Conservation (phyloP, 352 stramenopile genomes). For the Phytophthora multivora region DNA sequence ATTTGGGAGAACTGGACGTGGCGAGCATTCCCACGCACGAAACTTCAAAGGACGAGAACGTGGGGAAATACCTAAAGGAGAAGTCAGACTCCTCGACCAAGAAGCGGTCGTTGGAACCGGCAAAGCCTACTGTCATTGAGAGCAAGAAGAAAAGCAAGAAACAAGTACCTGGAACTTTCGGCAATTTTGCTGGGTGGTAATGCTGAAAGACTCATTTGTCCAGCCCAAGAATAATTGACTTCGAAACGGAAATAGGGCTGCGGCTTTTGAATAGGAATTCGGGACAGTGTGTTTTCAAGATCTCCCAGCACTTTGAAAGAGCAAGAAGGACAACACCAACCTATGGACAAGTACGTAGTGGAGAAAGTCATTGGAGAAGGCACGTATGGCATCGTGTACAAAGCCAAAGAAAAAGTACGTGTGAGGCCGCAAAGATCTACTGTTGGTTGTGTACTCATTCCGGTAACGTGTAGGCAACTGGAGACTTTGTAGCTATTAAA, state of each 20-base stretch:
- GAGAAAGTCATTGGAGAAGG: constrained; percentile 86
- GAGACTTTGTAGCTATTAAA: constrained; percentile 81
- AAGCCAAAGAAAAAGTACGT: constrained; percentile 74
- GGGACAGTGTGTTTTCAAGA: not conserved
- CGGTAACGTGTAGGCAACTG: constrained; percentile 41
- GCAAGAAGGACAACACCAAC: not conserved
- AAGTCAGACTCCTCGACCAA: constrained; percentile 16
- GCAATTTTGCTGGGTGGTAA: constrained; percentile 84
- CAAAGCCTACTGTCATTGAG: constrained; percentile 59
- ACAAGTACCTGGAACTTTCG: constrained; percentile 56
- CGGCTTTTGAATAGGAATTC: constrained; percentile 17
- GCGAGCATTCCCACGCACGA: constrained; percentile 49
- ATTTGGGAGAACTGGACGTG: constrained; percentile 57
- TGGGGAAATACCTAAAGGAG: constrained; percentile 75
- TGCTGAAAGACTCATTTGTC: not conserved
- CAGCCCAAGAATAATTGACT: constrained; percentile 11
- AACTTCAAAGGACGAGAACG: constrained; percentile 50
- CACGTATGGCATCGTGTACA: constrained; percentile 85
- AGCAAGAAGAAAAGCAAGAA: constrained; percentile 78
- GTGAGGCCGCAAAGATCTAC: not conserved
- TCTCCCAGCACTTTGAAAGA: not conserved
- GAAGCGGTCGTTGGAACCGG: constrained; percentile 34
- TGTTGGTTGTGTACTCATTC: constrained; percentile 1
- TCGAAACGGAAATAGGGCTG: constrained; percentile 18
- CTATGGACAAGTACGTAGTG: constrained; percentile 82